These are phyloP conservation scores for Puccinia polysora DNA, from an alignment of 1,284 basidiomycete species.

Conservation along the genomic window DNA sequence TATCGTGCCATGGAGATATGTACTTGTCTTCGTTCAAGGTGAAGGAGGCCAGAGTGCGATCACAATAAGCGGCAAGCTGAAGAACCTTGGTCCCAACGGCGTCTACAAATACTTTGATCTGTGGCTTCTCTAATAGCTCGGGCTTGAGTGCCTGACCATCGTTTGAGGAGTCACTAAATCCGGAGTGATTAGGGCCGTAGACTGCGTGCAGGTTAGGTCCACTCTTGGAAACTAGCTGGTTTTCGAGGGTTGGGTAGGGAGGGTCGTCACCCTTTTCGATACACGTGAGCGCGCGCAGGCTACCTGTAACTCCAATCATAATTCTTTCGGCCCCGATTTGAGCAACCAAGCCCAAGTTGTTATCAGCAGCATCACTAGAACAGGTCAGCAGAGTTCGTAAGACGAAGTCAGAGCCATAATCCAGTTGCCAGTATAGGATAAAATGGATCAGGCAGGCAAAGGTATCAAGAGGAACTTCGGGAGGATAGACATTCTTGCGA, in stretches of 20 bases:
- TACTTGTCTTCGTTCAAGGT: constrained; percentile 37
- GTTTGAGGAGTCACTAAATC: neutral
- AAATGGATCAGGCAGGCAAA: constrained; percentile 78
- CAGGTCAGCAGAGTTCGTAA: constrained; percentile 52
- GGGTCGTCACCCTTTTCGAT: constrained; percentile 42
- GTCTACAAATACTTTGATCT: constrained; percentile 43
- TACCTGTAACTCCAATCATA: constrained; percentile 40
- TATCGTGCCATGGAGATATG: constrained; percentile 36
- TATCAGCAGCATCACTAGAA: constrained; percentile 31
- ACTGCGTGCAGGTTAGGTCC: neutral
- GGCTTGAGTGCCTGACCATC: constrained; percentile 33
- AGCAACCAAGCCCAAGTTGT: constrained; percentile 21
- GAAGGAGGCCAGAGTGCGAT: constrained; percentile 35
- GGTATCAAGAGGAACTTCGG: constrained; percentile 71
- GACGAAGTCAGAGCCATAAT: constrained; percentile 76
- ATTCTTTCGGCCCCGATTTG: constrained; percentile 42
- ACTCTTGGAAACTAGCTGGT: constrained; percentile 12
- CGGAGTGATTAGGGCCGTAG: constrained; percentile 12
- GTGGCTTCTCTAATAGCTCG: constrained; percentile 35
- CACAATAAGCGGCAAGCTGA: constrained; percentile 43
- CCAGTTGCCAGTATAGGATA: constrained; percentile 75
- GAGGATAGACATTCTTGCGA: constrained; percentile 62
- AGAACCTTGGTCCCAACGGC: constrained; percentile 40
- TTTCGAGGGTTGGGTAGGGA: constrained; percentile 21
- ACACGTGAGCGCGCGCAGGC: constrained; percentile 36